phyloP scores from a whole-genome alignment of 148 eudicot species.

The Arctostaphylos glauca region DNA sequence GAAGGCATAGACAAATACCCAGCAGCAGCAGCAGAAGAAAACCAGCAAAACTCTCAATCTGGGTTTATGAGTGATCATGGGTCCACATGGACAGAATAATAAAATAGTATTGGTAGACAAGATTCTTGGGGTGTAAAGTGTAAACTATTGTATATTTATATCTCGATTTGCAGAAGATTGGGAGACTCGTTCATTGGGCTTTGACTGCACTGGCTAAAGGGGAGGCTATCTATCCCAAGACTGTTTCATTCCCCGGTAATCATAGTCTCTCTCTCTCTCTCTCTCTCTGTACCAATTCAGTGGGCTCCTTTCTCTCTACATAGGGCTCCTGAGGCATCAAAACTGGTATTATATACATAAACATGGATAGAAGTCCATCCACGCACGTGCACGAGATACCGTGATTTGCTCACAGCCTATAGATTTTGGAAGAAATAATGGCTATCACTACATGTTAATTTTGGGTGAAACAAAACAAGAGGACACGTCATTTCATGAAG shows the following conservation, averaged over 20 bases:
- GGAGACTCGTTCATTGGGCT: neutral
- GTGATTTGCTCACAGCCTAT: neutral
- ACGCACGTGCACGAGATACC: neutral
- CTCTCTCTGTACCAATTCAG: neutral
- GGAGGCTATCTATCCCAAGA: slow-evolving; percentile 6
- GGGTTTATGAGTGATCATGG: neutral
- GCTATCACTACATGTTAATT: neutral
- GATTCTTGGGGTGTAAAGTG: neutral
- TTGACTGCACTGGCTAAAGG: neutral
- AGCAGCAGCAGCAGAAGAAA: neutral
- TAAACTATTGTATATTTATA: neutral
- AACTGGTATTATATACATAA: neutral
- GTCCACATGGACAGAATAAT: neutral
- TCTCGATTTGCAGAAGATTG: neutral
- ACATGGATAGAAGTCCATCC: neutral
- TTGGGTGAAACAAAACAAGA: neutral
- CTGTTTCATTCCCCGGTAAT: neutral
- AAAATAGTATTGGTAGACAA: neutral
- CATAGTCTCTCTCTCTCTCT: neutral
- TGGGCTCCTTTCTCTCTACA: neutral
- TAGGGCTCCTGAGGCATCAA: neutral
- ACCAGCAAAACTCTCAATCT: neutral
- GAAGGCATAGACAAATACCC: no score
- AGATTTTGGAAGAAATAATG: neutral
- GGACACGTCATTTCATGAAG: neutral